Evolutionary conservation across 768 basidiomycete genomes (phyloP).

Genomic region (Mycena alexandri): DNA sequence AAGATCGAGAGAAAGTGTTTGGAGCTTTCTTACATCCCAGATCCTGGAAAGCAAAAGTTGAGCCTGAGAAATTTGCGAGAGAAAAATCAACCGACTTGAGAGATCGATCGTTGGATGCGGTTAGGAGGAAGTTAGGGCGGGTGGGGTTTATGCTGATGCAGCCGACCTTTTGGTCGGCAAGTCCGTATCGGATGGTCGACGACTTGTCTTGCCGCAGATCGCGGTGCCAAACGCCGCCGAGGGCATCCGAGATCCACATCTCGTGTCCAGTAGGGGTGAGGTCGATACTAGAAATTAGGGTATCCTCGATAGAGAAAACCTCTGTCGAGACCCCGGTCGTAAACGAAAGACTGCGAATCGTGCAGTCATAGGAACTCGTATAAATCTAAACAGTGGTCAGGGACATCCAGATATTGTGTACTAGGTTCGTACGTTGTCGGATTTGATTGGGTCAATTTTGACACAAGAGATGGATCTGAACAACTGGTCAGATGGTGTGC

Average conservation of each 20-base stretch:
- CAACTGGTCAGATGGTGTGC: not conserved
- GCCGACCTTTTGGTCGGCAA: constrained; percentile 83
- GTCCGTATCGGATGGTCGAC: constrained; percentile 69
- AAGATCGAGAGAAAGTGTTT: constrained; percentile 53
- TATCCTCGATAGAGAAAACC: constrained; percentile 71
- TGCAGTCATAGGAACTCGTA: constrained; percentile 87
- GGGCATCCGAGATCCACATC: constrained; percentile 86
- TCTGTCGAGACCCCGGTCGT: constrained; percentile 79
- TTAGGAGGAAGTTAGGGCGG: constrained; percentile 73
- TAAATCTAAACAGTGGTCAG: constrained; percentile 64
- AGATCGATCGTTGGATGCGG: constrained; percentile 79
- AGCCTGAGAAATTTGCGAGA: not conserved
- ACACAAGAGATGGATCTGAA: constrained; percentile 75
- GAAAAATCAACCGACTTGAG: constrained; percentile 67
- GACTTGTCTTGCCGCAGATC: constrained; percentile 77
- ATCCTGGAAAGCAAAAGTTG: constrained; percentile 58
- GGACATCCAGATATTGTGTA: not conserved
- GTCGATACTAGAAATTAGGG: constrained; percentile 79
- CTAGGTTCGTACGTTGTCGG: constrained; percentile 69
- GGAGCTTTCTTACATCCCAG: constrained; percentile 84
- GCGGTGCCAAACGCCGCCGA: constrained; percentile 79
- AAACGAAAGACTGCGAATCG: constrained; percentile 79
- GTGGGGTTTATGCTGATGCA: constrained; percentile 84
- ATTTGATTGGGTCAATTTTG: constrained; percentile 81
- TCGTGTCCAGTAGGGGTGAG: constrained; percentile 76